These are phyloP conservation scores for Lactifluus echinatus DNA, from an alignment of 768 basidiomycete genomes.

Conservation along the genomic window DNA sequence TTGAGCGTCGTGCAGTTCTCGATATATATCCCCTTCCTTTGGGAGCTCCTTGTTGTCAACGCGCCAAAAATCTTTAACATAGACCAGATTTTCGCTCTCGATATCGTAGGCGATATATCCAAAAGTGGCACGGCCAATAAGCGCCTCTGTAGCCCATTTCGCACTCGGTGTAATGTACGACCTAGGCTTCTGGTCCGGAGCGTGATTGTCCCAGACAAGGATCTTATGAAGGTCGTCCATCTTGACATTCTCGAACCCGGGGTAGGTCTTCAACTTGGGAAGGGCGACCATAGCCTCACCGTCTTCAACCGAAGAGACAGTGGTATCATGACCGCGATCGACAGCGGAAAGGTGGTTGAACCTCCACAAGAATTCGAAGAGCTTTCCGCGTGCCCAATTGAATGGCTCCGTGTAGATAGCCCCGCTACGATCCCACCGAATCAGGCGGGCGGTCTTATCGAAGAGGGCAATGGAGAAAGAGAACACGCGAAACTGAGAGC, in stretches of 20 bases:
- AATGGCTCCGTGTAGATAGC: not conserved
- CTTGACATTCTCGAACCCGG: not conserved
- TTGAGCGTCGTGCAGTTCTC: too few relatives aligned
- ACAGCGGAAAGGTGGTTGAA: not conserved
- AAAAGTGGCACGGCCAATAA: not conserved
- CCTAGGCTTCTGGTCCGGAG: not conserved
- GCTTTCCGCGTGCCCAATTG: not conserved
- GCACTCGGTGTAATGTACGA: not conserved
- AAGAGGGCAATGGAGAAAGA: not conserved
- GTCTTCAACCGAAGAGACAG: not conserved
- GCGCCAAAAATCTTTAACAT: not conserved
- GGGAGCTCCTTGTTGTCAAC: not conserved
- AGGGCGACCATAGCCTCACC: not conserved
- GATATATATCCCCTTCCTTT: not conserved
- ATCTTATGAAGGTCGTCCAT: not conserved
- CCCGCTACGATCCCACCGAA: not conserved
- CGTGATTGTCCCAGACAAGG: not conserved
- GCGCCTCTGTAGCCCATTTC: not conserved
- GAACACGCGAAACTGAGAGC: not conserved
- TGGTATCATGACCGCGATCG: not conserved
- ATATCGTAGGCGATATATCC: not conserved
- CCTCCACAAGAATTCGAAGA: slow-evolving; percentile 5
- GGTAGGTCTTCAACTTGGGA: not conserved
- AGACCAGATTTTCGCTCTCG: not conserved
- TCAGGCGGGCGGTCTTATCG: not conserved